phyloP scores from a whole-genome alignment of 305 asterid species.

The Solanum aculeatissimum region DNA sequence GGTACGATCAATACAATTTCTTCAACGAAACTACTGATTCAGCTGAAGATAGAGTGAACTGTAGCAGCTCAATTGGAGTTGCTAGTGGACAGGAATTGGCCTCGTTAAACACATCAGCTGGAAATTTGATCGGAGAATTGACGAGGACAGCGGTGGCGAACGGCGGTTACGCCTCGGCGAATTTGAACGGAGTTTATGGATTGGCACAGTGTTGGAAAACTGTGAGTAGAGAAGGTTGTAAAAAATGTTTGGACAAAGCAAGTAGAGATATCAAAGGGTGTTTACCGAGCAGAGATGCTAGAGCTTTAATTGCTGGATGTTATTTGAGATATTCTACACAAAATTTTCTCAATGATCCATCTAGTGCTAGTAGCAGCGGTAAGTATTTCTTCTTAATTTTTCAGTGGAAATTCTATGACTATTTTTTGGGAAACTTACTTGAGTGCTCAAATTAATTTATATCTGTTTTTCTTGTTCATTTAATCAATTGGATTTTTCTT shows the following conservation, averaged over 20 bases:
- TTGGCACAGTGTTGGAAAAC: constrained; percentile 91
- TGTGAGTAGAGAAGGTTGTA: constrained; percentile 44
- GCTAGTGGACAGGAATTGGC: constrained; percentile 10
- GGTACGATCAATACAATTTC: constrained; percentile 48
- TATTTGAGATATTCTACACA: constrained; percentile 67
- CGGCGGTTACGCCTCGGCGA: constrained; percentile 36
- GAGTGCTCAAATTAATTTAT: not conserved
- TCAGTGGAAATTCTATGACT: not conserved
- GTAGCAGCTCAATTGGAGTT: constrained; percentile 29
- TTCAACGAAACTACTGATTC: constrained; percentile 42
- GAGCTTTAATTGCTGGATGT: constrained; percentile 75
- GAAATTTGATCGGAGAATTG: constrained; percentile 31
- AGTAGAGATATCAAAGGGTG: constrained; percentile 35
- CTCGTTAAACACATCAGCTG: constrained; percentile 17
- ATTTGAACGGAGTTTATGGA: constrained; percentile 52
- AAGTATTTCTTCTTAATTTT: not conserved
- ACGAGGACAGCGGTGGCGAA: constrained; percentile 29
- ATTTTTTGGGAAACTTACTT: not conserved
- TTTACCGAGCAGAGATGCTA: constrained; percentile 66
- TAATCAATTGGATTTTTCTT: not conserved
- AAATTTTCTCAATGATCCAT: constrained; percentile 36
- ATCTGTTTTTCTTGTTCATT: not conserved
- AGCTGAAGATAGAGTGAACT: constrained; percentile 26
- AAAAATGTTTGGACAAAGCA: constrained; percentile 69
- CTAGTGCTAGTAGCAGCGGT: constrained; percentile 26